Evolutionary conservation across 1,284 basidiomycete species (phyloP).

Genomic region (Volvariella surrecta): DNA sequence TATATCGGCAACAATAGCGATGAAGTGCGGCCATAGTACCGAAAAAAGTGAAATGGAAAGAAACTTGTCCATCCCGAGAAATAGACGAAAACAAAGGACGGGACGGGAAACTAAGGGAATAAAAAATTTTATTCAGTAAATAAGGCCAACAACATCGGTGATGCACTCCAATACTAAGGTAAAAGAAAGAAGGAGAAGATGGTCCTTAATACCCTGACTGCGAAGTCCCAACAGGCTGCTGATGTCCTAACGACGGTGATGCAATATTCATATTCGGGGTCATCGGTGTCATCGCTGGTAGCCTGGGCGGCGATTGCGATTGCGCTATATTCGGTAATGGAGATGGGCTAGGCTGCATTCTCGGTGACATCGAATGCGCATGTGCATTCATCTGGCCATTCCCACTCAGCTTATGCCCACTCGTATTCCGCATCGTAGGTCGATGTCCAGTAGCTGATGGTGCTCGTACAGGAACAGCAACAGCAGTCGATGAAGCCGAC

Average conservation of each 20-base stretch:
- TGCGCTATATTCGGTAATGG: conserved; percentile 38
- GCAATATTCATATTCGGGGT: conserved; percentile 45
- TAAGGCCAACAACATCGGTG: too few species aligned
- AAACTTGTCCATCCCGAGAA: too few species aligned
- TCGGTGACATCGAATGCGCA: conserved; percentile 46
- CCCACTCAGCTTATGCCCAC: conserved; percentile 25
- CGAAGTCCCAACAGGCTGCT: conserved; percentile 36
- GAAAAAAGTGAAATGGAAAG: too few species aligned
- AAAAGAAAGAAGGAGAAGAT: conserved; percentile 4
- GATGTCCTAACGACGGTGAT: conserved; percentile 57
- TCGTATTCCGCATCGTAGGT: conserved; percentile 27
- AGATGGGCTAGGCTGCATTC: conserved; percentile 42
- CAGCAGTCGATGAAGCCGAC: conserved; percentile 26
- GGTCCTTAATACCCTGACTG: conserved; percentile 37
- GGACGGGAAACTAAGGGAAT: too few species aligned
- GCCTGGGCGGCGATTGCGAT: conserved; percentile 46
- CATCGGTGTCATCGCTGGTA: too few species aligned
- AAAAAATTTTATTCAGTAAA: too few species aligned
- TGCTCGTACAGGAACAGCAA: conserved; percentile 31
- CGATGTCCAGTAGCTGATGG: conserved; percentile 50
- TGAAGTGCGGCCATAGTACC: too few species aligned
- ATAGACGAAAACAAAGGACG: too few species aligned
- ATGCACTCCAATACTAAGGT: too few species aligned
- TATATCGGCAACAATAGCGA: too few species aligned
- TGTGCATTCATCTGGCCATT: conserved; percentile 29